Conservation (phyloP, 768 basidiomycete species). For the Auriscalpium orientale region DNA sequence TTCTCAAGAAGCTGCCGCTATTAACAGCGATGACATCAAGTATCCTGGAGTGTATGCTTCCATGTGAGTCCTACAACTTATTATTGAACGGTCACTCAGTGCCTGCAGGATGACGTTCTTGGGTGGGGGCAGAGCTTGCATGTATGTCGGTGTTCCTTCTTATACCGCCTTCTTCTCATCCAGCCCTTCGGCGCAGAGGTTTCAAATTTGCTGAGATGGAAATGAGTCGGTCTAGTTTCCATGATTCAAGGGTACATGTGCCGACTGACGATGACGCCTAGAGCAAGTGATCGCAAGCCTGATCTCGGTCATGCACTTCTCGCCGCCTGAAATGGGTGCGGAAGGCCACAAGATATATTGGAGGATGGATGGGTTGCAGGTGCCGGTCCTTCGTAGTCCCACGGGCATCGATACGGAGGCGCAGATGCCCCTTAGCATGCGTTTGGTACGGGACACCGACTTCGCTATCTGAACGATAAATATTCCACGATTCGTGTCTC, state of each 20-base stretch:
- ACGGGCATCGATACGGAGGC: conserved; percentile 26
- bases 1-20: neutral
- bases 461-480: conserved; percentile 8
- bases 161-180: neutral
- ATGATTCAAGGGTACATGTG: no score
- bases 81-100: neutral
- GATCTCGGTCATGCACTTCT: conserved; percentile 27
- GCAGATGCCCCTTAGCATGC: conserved; percentile 26
- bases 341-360: conserved; percentile 29
- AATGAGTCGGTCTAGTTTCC: conserved; percentile 15
- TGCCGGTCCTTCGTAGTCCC: conserved; percentile 30
- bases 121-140: neutral
- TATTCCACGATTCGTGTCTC: no score
- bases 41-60: conserved; percentile 28
- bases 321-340: conserved; percentile 17
- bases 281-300: conserved; percentile 32
- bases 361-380: conserved; percentile 28
- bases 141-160: neutral
- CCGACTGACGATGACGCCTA: conserved; percentile 6
- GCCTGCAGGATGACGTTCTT: conserved; percentile 1
- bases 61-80: conserved; percentile 9
- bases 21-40: conserved; percentile 18
- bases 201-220: conserved; percentile 4
- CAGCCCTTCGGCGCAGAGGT: neutral
- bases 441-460: conserved; percentile 21